Conservation (phyloP, 441 rosid genomes). For the Arabidopsis hybrid region DNA sequence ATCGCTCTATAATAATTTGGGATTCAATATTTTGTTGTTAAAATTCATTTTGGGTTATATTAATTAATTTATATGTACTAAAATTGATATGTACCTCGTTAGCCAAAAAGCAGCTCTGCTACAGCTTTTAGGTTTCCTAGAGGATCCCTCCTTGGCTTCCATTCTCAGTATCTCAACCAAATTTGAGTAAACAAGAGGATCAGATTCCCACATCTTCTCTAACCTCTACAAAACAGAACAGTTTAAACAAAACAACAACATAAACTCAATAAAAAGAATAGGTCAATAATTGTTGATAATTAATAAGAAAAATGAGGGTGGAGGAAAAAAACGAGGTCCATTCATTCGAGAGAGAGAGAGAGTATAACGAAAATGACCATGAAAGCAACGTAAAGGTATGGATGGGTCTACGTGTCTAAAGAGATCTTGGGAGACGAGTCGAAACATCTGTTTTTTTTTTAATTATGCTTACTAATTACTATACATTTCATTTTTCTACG, state of each 20-base stretch:
- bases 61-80: background rate
- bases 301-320: constrained; percentile 2
- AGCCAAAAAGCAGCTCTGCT: constrained; percentile 87
- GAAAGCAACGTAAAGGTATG: constrained; percentile 39
- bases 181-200: constrained; percentile 66
- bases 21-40: background rate
- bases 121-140: constrained; percentile 68
- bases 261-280: background rate
- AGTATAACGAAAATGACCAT: constrained; percentile 25
- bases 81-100: constrained; percentile 61
- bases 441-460: background rate
- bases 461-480: constrained; percentile 24
- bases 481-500: constrained; percentile 1
- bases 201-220: constrained; percentile 63
- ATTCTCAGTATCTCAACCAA: constrained; percentile 74
- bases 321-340: constrained; percentile 30
- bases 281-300: constrained; percentile 4
- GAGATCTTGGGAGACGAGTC: constrained; percentile 23
- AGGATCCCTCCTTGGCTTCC: constrained; percentile 65
- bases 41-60: background rate
- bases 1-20: constrained; percentile 47
- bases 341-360: constrained; percentile 19
- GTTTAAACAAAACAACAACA: background rate
- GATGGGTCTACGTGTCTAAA: constrained; percentile 40
- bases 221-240: constrained; percentile 54